Base-by-base conservation (phyloP, 164 flowering plant genomes). In the Euptelea pleiosperma region DNA sequence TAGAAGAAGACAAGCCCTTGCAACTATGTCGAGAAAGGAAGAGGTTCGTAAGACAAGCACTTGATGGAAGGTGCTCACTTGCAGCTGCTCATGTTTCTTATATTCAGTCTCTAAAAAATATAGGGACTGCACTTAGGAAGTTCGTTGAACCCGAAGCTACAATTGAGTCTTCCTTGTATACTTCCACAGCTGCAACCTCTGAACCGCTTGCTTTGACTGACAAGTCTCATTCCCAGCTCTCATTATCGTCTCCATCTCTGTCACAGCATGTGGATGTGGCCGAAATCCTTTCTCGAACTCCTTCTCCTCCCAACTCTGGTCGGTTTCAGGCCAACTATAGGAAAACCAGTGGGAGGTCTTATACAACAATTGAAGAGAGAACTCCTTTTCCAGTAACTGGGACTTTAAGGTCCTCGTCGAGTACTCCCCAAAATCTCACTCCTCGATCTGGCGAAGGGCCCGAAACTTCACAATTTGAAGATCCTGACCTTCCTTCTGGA, bases 21-120 rank as follows among this genome's bases (percentile, higher is more conserved):
- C 78, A 77, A 66, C 77, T 93, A 46, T 93, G 97, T 51, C 83
- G 95, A 15, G 96, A 89, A 58, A 78, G 99, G 73, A 91, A 79
- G 73, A 86, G 74, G 58, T 82, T 82, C 67, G 83, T 93, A 39
- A 78, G 73, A 62, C 88, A 86, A 72, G 91, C 95, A 34, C 87
- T 90, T 55, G 82, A 93, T 72, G 96, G 95, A 10, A 77, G 97
- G 68, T 88, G 94, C 62, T 74, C 87, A 31, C 74, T 93, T 1
- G 97, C 97, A 28, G 76, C 82, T 21, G 76, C 91, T 62, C 99
- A 91, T 70, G 82, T 91, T 62, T 43, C 74, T 18, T 93, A 93
- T 55, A 73, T 91, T 49, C 81, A 85, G 53, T 84, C 85, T 14
- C 75, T 93, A n/a, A 80, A 55, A 64, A 76, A 40, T 28, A 76